These are phyloP conservation scores for Galerina sulciceps DNA, from an alignment of 768 basidiomycete species.

Conservation along the genomic window DNA sequence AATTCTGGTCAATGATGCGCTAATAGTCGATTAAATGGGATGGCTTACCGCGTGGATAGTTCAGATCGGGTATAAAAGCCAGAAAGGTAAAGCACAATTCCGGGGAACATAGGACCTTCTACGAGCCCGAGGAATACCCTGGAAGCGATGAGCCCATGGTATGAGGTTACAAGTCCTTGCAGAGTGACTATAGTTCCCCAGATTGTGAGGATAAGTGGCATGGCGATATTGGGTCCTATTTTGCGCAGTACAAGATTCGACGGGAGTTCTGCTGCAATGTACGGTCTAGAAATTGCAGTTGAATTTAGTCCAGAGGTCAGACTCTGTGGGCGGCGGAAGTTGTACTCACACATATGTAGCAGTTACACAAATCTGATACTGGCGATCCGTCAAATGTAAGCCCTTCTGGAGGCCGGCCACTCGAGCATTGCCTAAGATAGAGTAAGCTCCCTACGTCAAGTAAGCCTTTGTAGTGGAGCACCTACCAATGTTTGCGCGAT, in stretches of 20 bases:
- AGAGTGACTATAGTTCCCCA: conserved; percentile 17
- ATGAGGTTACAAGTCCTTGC: conserved; percentile 49
- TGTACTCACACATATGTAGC: conserved; percentile 35
- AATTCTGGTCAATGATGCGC: background rate
- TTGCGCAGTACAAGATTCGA: conserved; percentile 46
- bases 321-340: background rate
- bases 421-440: conserved; percentile 44
- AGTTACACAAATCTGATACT: conserved; percentile 41
- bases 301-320: background rate
- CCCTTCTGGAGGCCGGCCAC: conserved; percentile 53
- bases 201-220: conserved; percentile 49
- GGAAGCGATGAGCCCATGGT: conserved; percentile 51
- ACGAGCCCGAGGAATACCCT: conserved; percentile 56
- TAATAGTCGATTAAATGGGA: background rate
- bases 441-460: background rate
- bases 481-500: conserved; percentile 40
- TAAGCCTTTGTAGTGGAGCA: background rate
- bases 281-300: conserved; percentile 32
- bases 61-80: conserved; percentile 39
- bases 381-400: conserved; percentile 40
- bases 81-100: conserved; percentile 46
- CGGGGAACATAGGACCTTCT: conserved; percentile 51
- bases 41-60: conserved; percentile 33
- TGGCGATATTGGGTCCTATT: conserved; percentile 51
- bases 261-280: conserved; percentile 52